phyloP scores from a whole-genome alignment of 2,329 filamentous ascomycete species.

The Aspergillus tanneri region DNA sequence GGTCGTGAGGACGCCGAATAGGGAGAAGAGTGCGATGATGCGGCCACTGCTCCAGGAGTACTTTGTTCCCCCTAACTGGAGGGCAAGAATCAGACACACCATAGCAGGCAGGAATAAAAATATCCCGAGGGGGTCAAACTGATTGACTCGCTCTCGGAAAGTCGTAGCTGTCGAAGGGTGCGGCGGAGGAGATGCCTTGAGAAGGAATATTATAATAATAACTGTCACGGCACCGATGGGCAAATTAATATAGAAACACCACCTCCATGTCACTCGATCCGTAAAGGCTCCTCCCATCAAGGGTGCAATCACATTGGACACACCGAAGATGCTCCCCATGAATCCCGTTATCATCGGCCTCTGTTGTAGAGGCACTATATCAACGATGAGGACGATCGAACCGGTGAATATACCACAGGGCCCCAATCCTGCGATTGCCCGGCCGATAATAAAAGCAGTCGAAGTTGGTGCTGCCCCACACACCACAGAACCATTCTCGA shows the following conservation, averaged over 20 bases:
- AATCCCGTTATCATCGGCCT: slow-evolving; percentile 34
- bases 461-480: slow-evolving; percentile 34
- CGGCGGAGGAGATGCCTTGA: slow-evolving; percentile 18
- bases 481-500: slow-evolving; percentile 37
- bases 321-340: slow-evolving; percentile 36
- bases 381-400: slow-evolving; percentile 35
- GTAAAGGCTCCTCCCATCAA: slow-evolving; percentile 44
- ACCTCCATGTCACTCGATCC: slow-evolving; percentile 36
- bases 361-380: slow-evolving; percentile 33
- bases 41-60: slow-evolving; percentile 28
- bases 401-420: slow-evolving; percentile 33
- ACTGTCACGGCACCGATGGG: slow-evolving; percentile 39
- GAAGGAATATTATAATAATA: slow-evolving; percentile 23
- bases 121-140: slow-evolving; percentile 59
- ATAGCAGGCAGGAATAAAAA: slow-evolving; percentile 60
- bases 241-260: slow-evolving; percentile 45
- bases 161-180: no score
- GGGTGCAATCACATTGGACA: slow-evolving; percentile 44
- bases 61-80: slow-evolving; percentile 53
- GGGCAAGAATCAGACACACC: slow-evolving; percentile 42
- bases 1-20: slow-evolving; percentile 24
- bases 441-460: slow-evolving; percentile 33
- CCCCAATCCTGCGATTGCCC: slow-evolving; percentile 35
- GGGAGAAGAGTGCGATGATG: slow-evolving; percentile 31
- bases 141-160: slow-evolving; percentile 20